phyloP scores from a whole-genome alignment of 805 yeast species.

The Scheffersomyces ergatensis region DNA sequence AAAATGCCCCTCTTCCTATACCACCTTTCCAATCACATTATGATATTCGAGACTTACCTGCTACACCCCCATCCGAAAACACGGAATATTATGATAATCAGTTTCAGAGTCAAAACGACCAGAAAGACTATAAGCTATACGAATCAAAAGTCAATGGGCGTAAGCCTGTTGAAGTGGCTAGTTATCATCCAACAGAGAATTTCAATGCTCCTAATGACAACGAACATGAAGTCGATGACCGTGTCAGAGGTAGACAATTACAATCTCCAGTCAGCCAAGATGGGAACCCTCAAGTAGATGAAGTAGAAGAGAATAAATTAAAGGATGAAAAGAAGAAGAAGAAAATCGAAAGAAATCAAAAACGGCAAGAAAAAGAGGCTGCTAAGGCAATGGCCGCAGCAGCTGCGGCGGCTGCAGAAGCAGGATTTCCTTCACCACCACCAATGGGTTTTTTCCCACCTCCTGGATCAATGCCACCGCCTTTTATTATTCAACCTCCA shows the following conservation, averaged over 20 bases:
- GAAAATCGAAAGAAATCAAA: conserved; percentile 2
- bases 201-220: not conserved
- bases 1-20: conserved; percentile 2
- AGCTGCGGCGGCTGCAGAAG: conserved; percentile 10
- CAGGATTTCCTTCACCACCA: conserved; percentile 9
- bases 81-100: not conserved
- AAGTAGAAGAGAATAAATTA: conserved; percentile 1
- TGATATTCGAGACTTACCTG: not conserved
- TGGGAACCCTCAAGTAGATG: not conserved
- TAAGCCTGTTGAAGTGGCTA: too few relatives aligned
- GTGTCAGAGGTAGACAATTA: not conserved
- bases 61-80: not conserved
- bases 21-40: not conserved
- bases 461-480: conserved; percentile 6
- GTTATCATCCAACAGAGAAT: too few relatives aligned
- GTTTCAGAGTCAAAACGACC: not conserved
- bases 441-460: conserved; percentile 6
- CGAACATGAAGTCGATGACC: not conserved
- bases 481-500: conserved; percentile 5
- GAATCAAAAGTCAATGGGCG: not conserved
- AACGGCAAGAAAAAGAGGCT: not conserved
- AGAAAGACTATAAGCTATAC: not conserved
- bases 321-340: conserved; percentile 8
- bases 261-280: not conserved
- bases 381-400: conserved; percentile 5